These are phyloP conservation scores for Lipomyces chichibuensis DNA, from an alignment of 805 yeast species.

Conservation along the genomic window DNA sequence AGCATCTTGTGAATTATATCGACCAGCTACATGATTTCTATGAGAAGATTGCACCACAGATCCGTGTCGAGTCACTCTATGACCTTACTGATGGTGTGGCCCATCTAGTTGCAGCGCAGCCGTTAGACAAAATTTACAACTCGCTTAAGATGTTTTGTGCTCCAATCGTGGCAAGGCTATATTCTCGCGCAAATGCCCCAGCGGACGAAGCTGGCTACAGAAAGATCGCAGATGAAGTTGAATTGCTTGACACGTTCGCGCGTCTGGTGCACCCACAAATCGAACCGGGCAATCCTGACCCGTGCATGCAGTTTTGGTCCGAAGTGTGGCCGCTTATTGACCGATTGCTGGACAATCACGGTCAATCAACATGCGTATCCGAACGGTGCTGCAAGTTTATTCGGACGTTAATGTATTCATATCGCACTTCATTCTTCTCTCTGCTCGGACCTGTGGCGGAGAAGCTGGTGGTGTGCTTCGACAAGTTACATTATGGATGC, in stretches of 20 bases:
- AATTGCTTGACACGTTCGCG: conserved; percentile 64
- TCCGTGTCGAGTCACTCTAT: conserved; percentile 70
- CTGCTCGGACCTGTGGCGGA: conserved; percentile 67
- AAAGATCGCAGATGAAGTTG: conserved; percentile 72
- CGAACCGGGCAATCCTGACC: conserved; percentile 42
- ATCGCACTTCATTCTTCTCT: conserved; percentile 58
- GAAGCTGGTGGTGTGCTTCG: conserved; percentile 70
- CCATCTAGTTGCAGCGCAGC: conserved; percentile 69
- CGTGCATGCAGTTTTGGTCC: conserved; percentile 58
- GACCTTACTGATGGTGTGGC: conserved; percentile 91
- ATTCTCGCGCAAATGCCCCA: conserved; percentile 38
- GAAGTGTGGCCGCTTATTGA: conserved; percentile 65
- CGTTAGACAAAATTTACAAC: conserved; percentile 53
- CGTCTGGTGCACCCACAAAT: conserved; percentile 55
- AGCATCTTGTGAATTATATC: conserved; percentile 62
- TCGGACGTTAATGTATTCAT: conserved; percentile 65
- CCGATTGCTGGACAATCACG: conserved; percentile 56
- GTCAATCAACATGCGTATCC: conserved; percentile 63
- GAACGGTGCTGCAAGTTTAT: conserved; percentile 75
- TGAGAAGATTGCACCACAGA: conserved; percentile 53
- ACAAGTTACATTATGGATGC: conserved; percentile 71
- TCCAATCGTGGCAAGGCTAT: conserved; percentile 55
- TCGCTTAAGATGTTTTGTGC: conserved; percentile 65
- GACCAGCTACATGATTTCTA: conserved; percentile 79
- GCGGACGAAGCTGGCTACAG: conserved; percentile 47